These are phyloP conservation scores for Tricholoma saponaceum DNA, from an alignment of 768 basidiomycete species.

Conservation along the genomic window DNA sequence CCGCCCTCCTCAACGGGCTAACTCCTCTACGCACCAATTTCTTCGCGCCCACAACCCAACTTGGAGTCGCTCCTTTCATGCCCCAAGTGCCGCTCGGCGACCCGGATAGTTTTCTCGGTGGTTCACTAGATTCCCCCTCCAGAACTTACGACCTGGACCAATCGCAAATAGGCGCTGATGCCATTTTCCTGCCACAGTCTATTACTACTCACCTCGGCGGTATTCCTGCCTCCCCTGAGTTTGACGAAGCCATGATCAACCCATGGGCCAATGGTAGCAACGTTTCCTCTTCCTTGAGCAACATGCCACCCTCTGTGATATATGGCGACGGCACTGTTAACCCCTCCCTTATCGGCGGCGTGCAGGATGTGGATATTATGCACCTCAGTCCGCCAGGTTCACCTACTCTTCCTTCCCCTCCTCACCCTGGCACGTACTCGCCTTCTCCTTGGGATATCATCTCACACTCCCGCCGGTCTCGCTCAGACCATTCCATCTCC, in stretches of 20 bases:
- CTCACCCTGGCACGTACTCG: neutral
- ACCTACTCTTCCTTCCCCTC: neutral
- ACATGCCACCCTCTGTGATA: neutral
- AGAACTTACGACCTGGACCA: neutral
- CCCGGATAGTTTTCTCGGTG: slow-evolving; percentile 1
- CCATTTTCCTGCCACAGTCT: neutral
- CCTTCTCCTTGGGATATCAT: slow-evolving; percentile 1
- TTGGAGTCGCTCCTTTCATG: slow-evolving; percentile 5
- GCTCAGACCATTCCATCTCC: neutral
- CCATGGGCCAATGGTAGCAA: neutral
- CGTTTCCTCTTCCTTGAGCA: neutral
- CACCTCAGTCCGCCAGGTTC: neutral
- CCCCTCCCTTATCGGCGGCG: slow-evolving; percentile 14
- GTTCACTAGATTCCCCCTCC: neutral
- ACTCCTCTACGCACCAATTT: neutral
- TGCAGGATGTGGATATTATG: slow-evolving; percentile 1
- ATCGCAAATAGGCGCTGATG: neutral
- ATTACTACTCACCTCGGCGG: neutral
- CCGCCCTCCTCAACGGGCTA: neutral
- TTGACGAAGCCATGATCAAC: neutral
- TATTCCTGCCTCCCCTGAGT: neutral
- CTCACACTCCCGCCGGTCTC: neutral
- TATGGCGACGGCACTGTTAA: slow-evolving; percentile 17
- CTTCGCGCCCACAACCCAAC: neutral
- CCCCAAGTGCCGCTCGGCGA: neutral